Base-by-base conservation (phyloP, 805 yeast species). In the Isabelozyma pseudorhagii region DNA sequence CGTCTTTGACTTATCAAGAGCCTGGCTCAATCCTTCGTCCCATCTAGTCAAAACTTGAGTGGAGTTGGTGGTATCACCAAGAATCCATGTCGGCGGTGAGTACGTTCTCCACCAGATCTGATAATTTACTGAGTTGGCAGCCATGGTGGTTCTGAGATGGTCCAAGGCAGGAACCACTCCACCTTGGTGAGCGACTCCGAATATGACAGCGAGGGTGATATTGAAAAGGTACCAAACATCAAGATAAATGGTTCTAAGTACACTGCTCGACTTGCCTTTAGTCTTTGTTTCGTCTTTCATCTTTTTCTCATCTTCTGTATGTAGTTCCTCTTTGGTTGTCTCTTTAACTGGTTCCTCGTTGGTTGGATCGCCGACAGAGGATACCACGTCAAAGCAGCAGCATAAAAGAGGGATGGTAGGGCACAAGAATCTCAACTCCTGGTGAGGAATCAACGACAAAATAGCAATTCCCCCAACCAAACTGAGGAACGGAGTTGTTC, bases 21-120 rank as follows among this genome's bases (percentile, higher is more conserved):
- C 14, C 44, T 53, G 49, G 6, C 13, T 27, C 8, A 51, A 42
- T 13, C 15, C 43, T 4, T 55, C 58, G 36, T 57, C 56, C 14
- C 50, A 52, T 21, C 55, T 38, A 3, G 59, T 39, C 5, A 60
- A 25, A 14, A 56, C 50, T 45, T 62, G 60, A 8, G 56, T 39
- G 1, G 56, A 38, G 18, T 50, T 45, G 2, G 49, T 38, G 0
- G 46, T 45, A 47, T 78, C 57, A 2, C 74, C 76, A 29, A 86
- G 69, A 49, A 93, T 64, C 96, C 97, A 94, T 4, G 89, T 79
- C 3, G 99, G 98, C 0, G 98, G 97, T 4, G 89, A 80, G 58
- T 93, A 94, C 0, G 97, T 90, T 64, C 90, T 83, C 98, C 98
- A 93, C 90, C 96, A 93, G 5, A 93, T 60, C 36, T 81, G 78